These are phyloP conservation scores for Naematelia encephala DNA, from an alignment of 768 basidiomycete species.

Conservation along the genomic window DNA sequence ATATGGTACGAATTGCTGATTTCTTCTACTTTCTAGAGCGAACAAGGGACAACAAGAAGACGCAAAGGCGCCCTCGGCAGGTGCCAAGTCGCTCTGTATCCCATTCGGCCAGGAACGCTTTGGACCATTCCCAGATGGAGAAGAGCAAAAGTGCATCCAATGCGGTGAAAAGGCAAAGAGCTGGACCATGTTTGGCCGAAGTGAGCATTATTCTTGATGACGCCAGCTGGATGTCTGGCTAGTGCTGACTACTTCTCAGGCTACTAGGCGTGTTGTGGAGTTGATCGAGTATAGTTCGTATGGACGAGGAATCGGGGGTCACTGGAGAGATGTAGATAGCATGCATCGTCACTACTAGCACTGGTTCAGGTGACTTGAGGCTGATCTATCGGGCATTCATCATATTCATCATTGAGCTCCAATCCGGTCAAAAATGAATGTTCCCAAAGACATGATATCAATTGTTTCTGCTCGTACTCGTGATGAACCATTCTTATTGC, in stretches of 20 bases:
- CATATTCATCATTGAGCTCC: too few species aligned
- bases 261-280: not conserved
- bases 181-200: conserved; percentile 90
- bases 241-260: not conserved
- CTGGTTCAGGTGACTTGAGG: too few species aligned
- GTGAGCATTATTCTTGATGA: conserved; percentile 37
- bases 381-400: too few species aligned
- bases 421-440: too few species aligned
- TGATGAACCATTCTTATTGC: too few species aligned
- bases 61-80: conserved; percentile 92
- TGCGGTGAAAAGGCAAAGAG: conserved; percentile 86
- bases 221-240: not conserved
- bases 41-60: conserved; percentile 80
- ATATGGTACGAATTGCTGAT: not conserved
- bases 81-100: conserved; percentile 94
- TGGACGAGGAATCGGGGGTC: not conserved
- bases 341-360: too few species aligned
- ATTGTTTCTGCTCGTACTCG: too few species aligned
- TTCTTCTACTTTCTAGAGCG: conserved; percentile 16
- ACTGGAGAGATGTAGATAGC: conserved; percentile 1
- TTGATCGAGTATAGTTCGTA: not conserved
- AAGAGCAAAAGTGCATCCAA: conserved; percentile 77
- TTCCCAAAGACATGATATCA: too few species aligned
- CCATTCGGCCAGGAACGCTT: conserved; percentile 88
- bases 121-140: conserved; percentile 71